These are phyloP conservation scores for Chernovozyma aurita DNA, from an alignment of 1,139 yeast genomes.

Conservation along the genomic window DNA sequence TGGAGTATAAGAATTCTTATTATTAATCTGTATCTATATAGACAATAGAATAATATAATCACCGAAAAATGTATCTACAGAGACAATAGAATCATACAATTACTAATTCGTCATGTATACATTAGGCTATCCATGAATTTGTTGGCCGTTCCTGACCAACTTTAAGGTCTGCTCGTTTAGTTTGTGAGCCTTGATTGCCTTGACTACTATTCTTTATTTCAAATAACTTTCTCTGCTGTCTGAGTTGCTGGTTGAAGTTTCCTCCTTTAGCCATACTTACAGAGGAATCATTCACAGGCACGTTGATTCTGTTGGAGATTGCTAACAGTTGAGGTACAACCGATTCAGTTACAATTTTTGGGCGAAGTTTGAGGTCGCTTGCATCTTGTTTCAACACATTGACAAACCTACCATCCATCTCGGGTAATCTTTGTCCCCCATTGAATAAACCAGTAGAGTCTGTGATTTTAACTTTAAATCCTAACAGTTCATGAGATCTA, in stretches of 20 bases:
- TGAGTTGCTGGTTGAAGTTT: conserved; percentile 21
- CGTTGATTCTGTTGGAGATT: not conserved
- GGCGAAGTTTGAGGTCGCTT: conserved; percentile 26
- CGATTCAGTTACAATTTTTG: conserved; percentile 20
- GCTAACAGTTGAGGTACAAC: not conserved
- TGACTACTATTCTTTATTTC: conserved; percentile 11
- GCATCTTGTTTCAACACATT: conserved; percentile 23
- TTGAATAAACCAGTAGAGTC: conserved; percentile 59
- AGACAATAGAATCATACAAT: too few species aligned
- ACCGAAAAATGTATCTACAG: too few species aligned
- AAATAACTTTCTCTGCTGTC: conserved; percentile 23
- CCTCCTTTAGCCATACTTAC: conserved; percentile 22
- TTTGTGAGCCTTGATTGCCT: conserved; percentile 13
- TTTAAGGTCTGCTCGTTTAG: conserved; percentile 26
- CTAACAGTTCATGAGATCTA: conserved; percentile 44
- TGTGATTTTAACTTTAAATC: conserved; percentile 46
- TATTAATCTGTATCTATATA: too few species aligned
- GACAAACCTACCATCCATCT: conserved; percentile 14
- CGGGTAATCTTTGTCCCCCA: conserved; percentile 22
- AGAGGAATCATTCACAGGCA: not conserved
- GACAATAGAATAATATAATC: too few species aligned
- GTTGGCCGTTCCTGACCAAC: conserved; percentile 21
- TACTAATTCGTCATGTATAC: too few species aligned
- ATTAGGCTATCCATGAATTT: conserved; percentile 16
- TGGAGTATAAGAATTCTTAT: not conserved